Evolutionary conservation across 768 basidiomycete species (phyloP), one percentile per base, ranked within the genome.

Genomic region (Tylopilus intermedius): DNA sequence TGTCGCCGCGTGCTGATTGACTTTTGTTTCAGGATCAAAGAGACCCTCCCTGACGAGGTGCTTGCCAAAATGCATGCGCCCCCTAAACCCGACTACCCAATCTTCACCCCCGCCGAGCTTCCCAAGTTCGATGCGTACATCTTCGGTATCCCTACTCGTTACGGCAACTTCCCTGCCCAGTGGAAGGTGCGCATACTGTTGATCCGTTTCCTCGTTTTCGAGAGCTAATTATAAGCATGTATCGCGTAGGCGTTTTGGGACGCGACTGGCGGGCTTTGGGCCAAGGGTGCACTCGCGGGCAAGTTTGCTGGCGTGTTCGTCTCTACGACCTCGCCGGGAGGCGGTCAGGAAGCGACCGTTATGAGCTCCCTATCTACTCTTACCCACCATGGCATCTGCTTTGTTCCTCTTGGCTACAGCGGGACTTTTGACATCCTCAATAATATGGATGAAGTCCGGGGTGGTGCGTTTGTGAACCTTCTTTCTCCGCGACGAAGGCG

Each of bases 271-370:
- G 62, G 67, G 1, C 76, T 88, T 37, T 90, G 88, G 88, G 66
- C 59, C 2, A 21, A 47, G 0, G 84, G 89, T 9, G 73, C 67
- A 4, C 74, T 94, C 47, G 67, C 74, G 15, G 90, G 90, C 60
- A 94, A 94, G 65, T 83, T 81, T 58, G 90, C 78, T 0, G 76
- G 82, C 15, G 71, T 81, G 45, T 93, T 92, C 74, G 80, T 89
- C 44, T 84, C 84, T 22, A 83, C 86, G 1, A 85, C 76, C 0
- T 70, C 76, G 13, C 79, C 74, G 10, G 88, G 90, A 53, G 89
- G 91, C 56, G 91, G 91, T 18, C 90, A 92, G 56, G 86, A 85
- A 63, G 53, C 73, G 10, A 86, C 85, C 8, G 72, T 72, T 48
- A 53, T 82, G 49, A 74, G 62, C 54, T 58, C 72, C 50, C 60